Evolutionary conservation across 2,329 filamentous ascomycete species (phyloP).

Genomic region (Pseudogymnoascus verrucosus): DNA sequence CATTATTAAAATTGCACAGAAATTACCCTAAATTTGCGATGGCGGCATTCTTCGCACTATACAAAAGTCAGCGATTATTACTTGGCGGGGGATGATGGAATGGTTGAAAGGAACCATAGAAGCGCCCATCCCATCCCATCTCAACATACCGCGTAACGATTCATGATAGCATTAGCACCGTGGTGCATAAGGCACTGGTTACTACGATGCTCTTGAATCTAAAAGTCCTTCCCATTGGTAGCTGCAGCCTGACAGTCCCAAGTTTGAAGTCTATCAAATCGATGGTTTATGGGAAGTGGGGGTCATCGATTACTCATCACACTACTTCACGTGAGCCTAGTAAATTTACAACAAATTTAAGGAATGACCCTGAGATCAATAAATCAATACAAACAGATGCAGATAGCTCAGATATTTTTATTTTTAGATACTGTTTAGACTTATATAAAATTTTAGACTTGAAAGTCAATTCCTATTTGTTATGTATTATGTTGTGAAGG

Average conservation of each 20-base stretch:
- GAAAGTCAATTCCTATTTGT: neutral
- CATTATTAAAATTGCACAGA: neutral
- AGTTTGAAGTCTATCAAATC: slow-evolving; percentile 2
- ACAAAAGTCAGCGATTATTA: neutral
- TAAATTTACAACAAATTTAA: neutral
- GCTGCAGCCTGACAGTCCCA: neutral
- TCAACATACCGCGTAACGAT: slow-evolving; percentile 4
- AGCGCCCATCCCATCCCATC: neutral
- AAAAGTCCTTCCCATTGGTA: slow-evolving; percentile 3
- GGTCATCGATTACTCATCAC: slow-evolving; percentile 6
- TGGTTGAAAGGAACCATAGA: neutral
- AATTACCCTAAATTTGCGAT: slow-evolving; percentile 10
- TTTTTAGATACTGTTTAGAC: neutral
- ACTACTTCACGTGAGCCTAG: slow-evolving; percentile 1
- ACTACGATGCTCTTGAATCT: neutral
- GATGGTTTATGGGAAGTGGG: slow-evolving; percentile 6
- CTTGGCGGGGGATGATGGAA: neutral
- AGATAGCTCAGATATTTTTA: neutral
- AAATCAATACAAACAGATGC: neutral
- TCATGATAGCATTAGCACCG: slow-evolving; percentile 6
- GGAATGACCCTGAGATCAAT: neutral
- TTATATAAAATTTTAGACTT: neutral
- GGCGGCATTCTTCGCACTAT: slow-evolving; percentile 7
- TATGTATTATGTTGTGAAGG: neutral
- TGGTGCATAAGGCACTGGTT: slow-evolving; percentile 2